phyloP scores from a whole-genome alignment of 768 basidiomycete genomes.

The Dioszegia hungarica region DNA sequence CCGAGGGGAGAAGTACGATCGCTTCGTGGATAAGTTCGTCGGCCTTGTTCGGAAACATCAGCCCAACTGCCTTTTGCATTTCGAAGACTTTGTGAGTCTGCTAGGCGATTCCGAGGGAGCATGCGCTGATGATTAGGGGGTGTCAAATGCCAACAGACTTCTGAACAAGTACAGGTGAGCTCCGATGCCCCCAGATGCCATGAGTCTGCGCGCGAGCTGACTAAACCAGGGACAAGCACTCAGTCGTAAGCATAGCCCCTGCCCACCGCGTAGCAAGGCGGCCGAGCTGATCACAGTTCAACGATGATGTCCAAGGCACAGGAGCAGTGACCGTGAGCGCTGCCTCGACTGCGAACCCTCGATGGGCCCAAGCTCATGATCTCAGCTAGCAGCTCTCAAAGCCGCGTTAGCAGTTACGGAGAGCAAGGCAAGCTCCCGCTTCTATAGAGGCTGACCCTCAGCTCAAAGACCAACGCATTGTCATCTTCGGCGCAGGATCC shows the following conservation, averaged over 20 bases:
- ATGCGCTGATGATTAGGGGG: slow-evolving; percentile 48
- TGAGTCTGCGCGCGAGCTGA: background rate
- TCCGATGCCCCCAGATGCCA: background rate
- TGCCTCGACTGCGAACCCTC: background rate
- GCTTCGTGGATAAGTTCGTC: slow-evolving; percentile 75
- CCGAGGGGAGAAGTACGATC: slow-evolving; percentile 67
- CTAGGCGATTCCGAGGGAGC: background rate
- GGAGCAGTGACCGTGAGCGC: slow-evolving; percentile 48
- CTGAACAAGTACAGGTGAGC: slow-evolving; percentile 52
- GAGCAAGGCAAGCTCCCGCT: slow-evolving; percentile 58
- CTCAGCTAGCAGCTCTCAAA: slow-evolving; percentile 43
- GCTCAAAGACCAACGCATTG: slow-evolving; percentile 68
- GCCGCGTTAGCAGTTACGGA: slow-evolving; percentile 51
- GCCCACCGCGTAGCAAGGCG: background rate
- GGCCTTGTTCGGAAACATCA: slow-evolving; percentile 69
- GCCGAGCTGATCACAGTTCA: slow-evolving; percentile 52
- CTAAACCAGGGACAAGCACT: slow-evolving; percentile 16
- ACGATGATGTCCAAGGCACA: slow-evolving; percentile 66
- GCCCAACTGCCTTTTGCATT: slow-evolving; percentile 64
- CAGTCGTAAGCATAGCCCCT: slow-evolving; percentile 26
- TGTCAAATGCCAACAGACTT: slow-evolving; percentile 66
- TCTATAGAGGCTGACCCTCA: slow-evolving; percentile 44
- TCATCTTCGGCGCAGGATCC: slow-evolving; percentile 68
- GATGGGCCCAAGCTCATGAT: background rate
- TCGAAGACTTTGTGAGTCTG: slow-evolving; percentile 72